Evolutionary conservation across 345 rosid genomes (phyloP).

Genomic region (Gossypium ekmanianum): DNA sequence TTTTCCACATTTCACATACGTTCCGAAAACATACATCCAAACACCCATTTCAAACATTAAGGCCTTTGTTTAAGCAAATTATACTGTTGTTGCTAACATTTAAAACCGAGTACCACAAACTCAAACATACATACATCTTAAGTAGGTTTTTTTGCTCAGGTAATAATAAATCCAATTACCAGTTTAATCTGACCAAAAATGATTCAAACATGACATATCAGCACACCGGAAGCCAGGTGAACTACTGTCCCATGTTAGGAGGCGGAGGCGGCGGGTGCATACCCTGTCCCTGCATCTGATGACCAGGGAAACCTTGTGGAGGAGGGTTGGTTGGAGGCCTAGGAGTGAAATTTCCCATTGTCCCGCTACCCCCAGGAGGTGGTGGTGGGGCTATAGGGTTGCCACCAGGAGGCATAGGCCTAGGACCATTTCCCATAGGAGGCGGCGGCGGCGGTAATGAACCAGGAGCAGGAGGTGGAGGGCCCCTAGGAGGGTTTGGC

Average conservation of each 20-base stretch:
- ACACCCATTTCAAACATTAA: background rate
- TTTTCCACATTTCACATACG: background rate
- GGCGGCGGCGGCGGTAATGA: conserved; percentile 85
- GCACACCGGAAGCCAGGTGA: background rate
- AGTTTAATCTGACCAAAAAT: background rate
- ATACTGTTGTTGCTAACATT: background rate
- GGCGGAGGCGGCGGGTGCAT: conserved; percentile 17
- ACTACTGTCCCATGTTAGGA: conserved; percentile 14
- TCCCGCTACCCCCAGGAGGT: conserved; percentile 67
- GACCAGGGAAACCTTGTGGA: conserved; percentile 54
- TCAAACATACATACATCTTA: background rate
- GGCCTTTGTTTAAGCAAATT: background rate
- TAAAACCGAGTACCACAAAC: background rate
- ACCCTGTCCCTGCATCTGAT: conserved; percentile 36
- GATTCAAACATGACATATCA: background rate
- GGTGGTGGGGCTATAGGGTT: conserved; percentile 66
- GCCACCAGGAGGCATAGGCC: conserved; percentile 69
- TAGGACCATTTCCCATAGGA: conserved; percentile 66
- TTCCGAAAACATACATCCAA: background rate
- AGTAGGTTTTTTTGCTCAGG: background rate
- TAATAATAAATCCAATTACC: background rate
- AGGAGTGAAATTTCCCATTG: conserved; percentile 58
- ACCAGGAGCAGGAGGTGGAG: conserved; percentile 48
- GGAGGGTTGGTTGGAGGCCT: conserved; percentile 49
- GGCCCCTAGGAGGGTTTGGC: conserved; percentile 41